These are phyloP conservation scores for Vicia villosa DNA, from an alignment of 306 rosid genomes.

Conservation along the genomic window DNA sequence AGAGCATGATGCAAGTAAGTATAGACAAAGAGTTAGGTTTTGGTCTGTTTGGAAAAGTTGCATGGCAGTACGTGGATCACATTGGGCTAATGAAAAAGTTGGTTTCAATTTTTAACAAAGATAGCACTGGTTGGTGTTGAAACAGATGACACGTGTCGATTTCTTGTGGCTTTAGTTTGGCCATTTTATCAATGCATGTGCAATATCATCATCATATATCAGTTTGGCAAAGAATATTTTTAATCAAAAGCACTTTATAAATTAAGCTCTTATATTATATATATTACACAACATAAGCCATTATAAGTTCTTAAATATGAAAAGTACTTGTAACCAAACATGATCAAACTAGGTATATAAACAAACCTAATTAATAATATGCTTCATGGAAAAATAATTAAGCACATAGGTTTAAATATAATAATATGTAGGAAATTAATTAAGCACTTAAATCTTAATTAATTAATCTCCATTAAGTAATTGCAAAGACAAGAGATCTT, in stretches of 20 bases:
- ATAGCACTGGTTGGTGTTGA: background rate
- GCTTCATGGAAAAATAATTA: slow-evolving; percentile 13
- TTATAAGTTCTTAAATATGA: slow-evolving; percentile 2
- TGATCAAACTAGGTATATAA: slow-evolving; percentile 2
- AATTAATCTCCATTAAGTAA: slow-evolving; percentile 21
- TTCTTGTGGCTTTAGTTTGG: slow-evolving; percentile 16
- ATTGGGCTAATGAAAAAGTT: background rate
- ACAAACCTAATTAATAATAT: slow-evolving; percentile 1
- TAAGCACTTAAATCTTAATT: background rate
- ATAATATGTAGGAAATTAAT: background rate
- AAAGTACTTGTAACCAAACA: background rate
- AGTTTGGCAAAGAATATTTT: background rate
- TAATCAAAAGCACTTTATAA: too few species aligned
- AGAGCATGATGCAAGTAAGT: background rate
- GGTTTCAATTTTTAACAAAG: slow-evolving; percentile 18
- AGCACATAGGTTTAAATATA: background rate
- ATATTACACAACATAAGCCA: slow-evolving; percentile 4
- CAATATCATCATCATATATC: background rate
- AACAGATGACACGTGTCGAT: background rate
- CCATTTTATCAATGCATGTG: slow-evolving; percentile 7
- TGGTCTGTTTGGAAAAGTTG: slow-evolving; percentile 3
- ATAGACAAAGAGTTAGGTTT: slow-evolving; percentile 22
- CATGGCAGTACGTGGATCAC: background rate
- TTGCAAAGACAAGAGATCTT: slow-evolving; percentile 15
- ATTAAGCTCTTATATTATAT: background rate